Base-by-base conservation (phyloP, 768 basidiomycete genomes). In the Russula foetens region DNA sequence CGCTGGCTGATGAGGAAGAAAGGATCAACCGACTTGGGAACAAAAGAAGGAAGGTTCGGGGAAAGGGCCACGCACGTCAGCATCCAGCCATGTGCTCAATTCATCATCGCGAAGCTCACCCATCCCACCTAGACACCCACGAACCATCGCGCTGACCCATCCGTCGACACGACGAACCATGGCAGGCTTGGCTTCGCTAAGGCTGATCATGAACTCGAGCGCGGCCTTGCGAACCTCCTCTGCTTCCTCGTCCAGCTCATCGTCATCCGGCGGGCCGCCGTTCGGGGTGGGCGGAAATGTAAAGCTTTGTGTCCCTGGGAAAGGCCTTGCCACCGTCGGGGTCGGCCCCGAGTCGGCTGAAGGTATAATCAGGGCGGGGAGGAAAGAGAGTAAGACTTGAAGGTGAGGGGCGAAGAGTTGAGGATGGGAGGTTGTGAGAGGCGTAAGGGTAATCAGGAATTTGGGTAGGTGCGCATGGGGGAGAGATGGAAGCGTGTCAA, bases 111-210 rank as follows among this genome's bases (percentile, higher is more conserved):
- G 82, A 21, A 91, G 75, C 71, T 89, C 88, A 19, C 86, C 83
- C 84, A 92, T 88, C 3, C 88, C 89, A 70, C 92, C 89, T 41
- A 92, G 69, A 72, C 88, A 91, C 8, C 86, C 86, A 2, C 87
- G 75, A 0, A 92, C 86, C 41, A 90, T 73, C 17, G 83, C 77
- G 8, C 76, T 77, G 1, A 84, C 82, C 90, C 90, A 92, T 0
- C 85, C 88, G 24, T 80, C 77, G 0, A 84, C 81, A 43, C 82
- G 78, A 64, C 79, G 77, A 7, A 86, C 88, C 82, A 91, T 86
- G 4, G 74, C 73, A 0, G 90, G 84, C 38, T 79, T 77, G 3
- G 88, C 81, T 71, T 95, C 92, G 29, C 81, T 83, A n/a, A 96
- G 71, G 14, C 81, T 83, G 56, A 94, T 77, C 82, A 95, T 86